phyloP scores from a whole-genome alignment of 2,329 filamentous ascomycete species.

The Stemphylium lycopersici region DNA sequence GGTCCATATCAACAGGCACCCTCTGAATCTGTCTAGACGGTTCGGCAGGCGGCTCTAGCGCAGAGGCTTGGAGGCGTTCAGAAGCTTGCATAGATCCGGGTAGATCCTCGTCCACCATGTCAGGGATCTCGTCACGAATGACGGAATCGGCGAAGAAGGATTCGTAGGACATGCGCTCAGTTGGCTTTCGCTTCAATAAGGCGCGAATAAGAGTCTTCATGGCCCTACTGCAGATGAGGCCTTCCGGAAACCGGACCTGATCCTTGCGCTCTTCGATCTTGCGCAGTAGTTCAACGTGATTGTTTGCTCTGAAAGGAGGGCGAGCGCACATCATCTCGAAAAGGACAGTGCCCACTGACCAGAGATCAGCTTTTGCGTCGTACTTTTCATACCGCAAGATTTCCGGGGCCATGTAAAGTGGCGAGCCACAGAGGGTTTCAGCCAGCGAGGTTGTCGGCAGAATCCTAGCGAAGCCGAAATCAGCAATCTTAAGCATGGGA shows the following conservation, averaged over 20 bases:
- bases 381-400: conserved; percentile 97
- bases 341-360: conserved; percentile 94
- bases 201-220: conserved; percentile 81
- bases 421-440: conserved; percentile 94
- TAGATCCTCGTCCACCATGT: conserved; percentile 77
- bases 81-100: conserved; percentile 43
- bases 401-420: conserved; percentile 98
- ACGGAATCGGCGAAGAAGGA: conserved; percentile 81
- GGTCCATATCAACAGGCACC: conserved; percentile 35
- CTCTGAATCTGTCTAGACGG: conserved; percentile 37
- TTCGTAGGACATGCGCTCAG: conserved; percentile 84
- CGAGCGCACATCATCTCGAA: conserved; percentile 94
- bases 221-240: conserved; percentile 71
- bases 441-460: conserved; percentile 89
- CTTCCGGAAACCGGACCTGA: conserved; percentile 79
- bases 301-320: conserved; percentile 88
- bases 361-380: conserved; percentile 93
- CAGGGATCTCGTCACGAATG: conserved; percentile 77
- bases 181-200: conserved; percentile 83
- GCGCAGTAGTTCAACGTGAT: conserved; percentile 90
- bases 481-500: conserved; percentile 95
- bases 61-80: conserved; percentile 33
- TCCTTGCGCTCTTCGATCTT: conserved; percentile 92
- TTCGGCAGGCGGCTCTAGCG: conserved; percentile 33
- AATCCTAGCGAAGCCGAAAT: conserved; percentile 97